phyloP scores from a whole-genome alignment of 495 filamentous ascomycete species.

The Terfezia boudieri region DNA sequence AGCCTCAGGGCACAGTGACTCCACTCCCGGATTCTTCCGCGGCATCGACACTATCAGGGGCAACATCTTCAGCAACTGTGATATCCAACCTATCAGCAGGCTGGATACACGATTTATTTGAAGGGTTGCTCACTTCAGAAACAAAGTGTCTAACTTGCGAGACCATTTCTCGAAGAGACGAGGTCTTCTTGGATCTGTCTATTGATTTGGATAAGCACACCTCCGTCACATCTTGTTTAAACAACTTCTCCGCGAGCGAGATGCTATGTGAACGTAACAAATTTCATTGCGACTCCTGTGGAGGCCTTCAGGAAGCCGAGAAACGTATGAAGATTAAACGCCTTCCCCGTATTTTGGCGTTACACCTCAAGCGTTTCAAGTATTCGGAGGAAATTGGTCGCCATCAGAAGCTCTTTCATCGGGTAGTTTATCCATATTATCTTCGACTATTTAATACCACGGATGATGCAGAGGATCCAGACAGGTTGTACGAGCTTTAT shows the following conservation, averaged over 20 bases:
- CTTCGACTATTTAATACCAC: slow-evolving; percentile 95
- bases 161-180: slow-evolving; percentile 82
- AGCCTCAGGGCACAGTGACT: slow-evolving; percentile 22
- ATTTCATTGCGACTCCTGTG: slow-evolving; percentile 94
- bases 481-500: slow-evolving; percentile 88
- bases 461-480: slow-evolving; percentile 85
- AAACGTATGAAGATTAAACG: slow-evolving; percentile 99
- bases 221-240: slow-evolving; percentile 83
- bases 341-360: slow-evolving; percentile 67
- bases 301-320: slow-evolving; percentile 89
- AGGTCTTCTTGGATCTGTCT: slow-evolving; percentile 84
- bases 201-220: slow-evolving; percentile 92
- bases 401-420: slow-evolving; percentile 88
- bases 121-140: slow-evolving; percentile 83
- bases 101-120: slow-evolving; percentile 96
- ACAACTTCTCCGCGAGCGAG: slow-evolving; percentile 91
- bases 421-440: slow-evolving; percentile 91
- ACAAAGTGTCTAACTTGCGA: slow-evolving; percentile 94
- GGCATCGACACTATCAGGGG: slow-evolving; percentile 20
- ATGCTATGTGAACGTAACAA: slow-evolving; percentile 98
- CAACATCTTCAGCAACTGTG: slow-evolving; percentile 10
- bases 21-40: slow-evolving; percentile 24
- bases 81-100: slow-evolving; percentile 31
- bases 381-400: slow-evolving; percentile 87
- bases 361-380: slow-evolving; percentile 94